These are phyloP conservation scores for Glycine tomentella DNA, from an alignment of 306 rosid genomes.

Conservation along the genomic window DNA sequence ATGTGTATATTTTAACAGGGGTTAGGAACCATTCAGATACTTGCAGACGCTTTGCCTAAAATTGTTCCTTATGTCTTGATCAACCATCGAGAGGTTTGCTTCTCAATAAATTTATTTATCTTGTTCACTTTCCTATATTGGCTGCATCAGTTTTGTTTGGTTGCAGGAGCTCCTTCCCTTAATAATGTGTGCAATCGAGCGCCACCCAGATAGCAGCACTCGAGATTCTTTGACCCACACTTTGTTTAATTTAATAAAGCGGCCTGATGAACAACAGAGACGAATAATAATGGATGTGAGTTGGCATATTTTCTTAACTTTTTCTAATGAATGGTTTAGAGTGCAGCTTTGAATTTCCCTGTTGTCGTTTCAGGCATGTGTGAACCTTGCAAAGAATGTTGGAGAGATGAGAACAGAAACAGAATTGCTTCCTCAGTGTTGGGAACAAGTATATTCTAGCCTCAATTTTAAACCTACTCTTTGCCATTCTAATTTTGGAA, in stretches of 20 bases:
- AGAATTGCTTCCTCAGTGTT: constrained; percentile 97
- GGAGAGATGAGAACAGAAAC: constrained; percentile 99
- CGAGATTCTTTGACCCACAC: constrained; percentile 99
- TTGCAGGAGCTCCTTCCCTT: constrained; percentile 96
- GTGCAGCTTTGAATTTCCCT: constrained; percentile 42
- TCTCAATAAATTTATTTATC: constrained; percentile 23
- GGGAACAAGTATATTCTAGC: constrained; percentile 87
- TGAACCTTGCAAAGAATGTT: constrained; percentile 88
- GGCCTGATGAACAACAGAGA: constrained; percentile 96
- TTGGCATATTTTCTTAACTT: constrained; percentile 36
- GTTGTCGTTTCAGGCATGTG: constrained; percentile 80
- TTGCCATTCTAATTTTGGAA: constrained; percentile 36
- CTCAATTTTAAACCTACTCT: constrained; percentile 39
- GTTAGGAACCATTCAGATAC: constrained; percentile 82
- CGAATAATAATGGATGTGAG: constrained; percentile 96
- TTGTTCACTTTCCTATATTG: constrained; percentile 25
- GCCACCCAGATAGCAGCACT: constrained; percentile 91
- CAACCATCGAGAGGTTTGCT: constrained; percentile 95
- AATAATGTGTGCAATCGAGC: constrained; percentile 97
- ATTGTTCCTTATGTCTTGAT: constrained; percentile 97
- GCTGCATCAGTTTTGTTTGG: constrained; percentile 39
- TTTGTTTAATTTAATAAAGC: constrained; percentile 93
- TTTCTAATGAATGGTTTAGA: constrained; percentile 28
- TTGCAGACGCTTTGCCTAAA: constrained; percentile 96
- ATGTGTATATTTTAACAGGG: constrained; percentile 67